These are phyloP conservation scores for Rheum nobile DNA, from an alignment of 148 eudicot genomes.

Conservation along the genomic window DNA sequence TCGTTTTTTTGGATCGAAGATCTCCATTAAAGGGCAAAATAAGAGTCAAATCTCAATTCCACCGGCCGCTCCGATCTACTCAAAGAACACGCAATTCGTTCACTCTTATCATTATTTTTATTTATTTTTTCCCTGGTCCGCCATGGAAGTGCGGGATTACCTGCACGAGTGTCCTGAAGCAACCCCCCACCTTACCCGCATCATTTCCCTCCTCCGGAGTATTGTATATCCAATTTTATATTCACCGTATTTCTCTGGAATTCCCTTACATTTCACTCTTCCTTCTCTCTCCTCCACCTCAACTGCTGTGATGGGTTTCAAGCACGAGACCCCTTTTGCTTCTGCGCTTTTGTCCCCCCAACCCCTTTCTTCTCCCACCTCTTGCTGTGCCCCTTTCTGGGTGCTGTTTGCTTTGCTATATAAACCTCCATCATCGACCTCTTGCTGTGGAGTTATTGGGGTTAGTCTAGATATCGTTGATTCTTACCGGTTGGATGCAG, in stretches of 20 bases:
- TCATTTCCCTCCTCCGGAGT: background rate
- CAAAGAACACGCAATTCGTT: background rate
- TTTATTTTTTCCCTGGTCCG: background rate
- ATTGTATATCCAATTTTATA: background rate
- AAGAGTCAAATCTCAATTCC: background rate
- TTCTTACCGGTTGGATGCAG: background rate
- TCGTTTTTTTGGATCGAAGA: no score
- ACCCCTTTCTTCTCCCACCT: background rate
- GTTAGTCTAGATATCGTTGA: background rate
- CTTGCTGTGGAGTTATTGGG: background rate
- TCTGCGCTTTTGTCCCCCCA: slow-evolving; percentile 1
- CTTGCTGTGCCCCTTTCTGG: background rate
- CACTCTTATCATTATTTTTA: background rate
- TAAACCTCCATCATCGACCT: background rate
- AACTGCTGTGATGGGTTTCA: background rate
- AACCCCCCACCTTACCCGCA: slow-evolving; percentile 9
- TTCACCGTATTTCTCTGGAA: background rate
- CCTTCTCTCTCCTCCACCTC: background rate
- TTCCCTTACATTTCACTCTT: background rate
- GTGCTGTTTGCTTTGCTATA: background rate
- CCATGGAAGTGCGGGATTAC: slow-evolving; percentile 2
- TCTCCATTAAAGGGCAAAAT: background rate
- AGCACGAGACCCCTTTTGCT: slow-evolving; percentile 1
- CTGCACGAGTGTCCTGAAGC: slow-evolving; percentile 9
- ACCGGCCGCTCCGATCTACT: slow-evolving; percentile 1